A percentile compares a stretch with the other conserved stretches of the same genome.
Conservation (phyloP, 148 eudicot species). For the Heliamphora exappendiculata region DNA sequence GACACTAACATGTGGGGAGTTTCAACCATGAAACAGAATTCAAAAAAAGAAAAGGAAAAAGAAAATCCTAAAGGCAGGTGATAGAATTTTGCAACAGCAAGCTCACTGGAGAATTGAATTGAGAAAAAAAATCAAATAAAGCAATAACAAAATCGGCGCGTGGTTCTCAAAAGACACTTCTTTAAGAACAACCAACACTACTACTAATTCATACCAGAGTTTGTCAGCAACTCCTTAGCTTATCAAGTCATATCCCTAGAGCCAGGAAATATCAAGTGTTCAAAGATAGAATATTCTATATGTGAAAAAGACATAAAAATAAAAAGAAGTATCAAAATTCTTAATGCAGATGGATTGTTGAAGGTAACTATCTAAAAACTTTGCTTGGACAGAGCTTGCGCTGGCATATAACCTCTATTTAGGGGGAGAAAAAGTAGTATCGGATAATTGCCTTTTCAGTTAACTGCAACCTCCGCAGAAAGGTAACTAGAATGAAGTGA, state of each 20-base stretch:
- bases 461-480: slow-evolving; percentile 50
- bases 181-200: background rate
- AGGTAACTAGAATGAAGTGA: slow-evolving; percentile 32
- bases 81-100: no score
- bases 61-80: no score
- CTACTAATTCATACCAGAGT: background rate
- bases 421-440: no score
- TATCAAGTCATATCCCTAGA: slow-evolving; percentile 4
- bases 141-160: background rate
- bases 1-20: no score
- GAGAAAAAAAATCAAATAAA: background rate
- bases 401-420: slow-evolving; percentile 1
- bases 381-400: background rate
- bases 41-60: no score
- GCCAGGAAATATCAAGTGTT: background rate
- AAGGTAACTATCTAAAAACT: slow-evolving; percentile 7
- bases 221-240: background rate
- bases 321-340: no score
- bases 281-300: background rate
- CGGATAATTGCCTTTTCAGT: slow-evolving; percentile 18
- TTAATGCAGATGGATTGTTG: slow-evolving; percentile 1
- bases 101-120: background rate
- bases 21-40: no score
- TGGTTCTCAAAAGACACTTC: background rate
- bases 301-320: background rate